phyloP scores from a whole-genome alignment of 2,329 filamentous ascomycete genomes.

The Pseudonectria buxi region DNA sequence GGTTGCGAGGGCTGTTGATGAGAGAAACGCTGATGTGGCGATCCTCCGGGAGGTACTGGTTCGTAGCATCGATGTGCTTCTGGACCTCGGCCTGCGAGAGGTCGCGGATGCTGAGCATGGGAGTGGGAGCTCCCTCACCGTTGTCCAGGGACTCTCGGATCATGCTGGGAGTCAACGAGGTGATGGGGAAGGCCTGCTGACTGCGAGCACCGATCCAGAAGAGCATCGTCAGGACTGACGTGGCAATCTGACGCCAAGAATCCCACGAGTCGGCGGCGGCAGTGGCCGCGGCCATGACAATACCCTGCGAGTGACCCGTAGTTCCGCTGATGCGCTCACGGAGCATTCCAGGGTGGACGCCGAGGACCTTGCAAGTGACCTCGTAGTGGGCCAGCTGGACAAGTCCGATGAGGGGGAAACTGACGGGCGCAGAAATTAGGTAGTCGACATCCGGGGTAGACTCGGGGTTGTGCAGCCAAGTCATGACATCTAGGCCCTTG shows the following conservation, averaged over 20 bases:
- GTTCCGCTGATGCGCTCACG: constrained; percentile 78
- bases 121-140: constrained; percentile 90
- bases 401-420: constrained; percentile 89
- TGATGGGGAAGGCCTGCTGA: constrained; percentile 94
- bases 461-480: constrained; percentile 85
- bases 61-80: constrained; percentile 93
- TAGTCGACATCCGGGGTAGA: constrained; percentile 92
- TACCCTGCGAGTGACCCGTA: constrained; percentile 93
- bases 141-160: constrained; percentile 90
- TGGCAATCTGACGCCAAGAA: constrained; percentile 73
- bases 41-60: constrained; percentile 88
- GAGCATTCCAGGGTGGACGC: constrained; percentile 81
- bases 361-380: constrained; percentile 86
- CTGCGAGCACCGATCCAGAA: constrained; percentile 98
- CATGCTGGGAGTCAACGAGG: constrained; percentile 83
- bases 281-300: constrained; percentile 87
- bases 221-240: constrained; percentile 78
- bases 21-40: constrained; percentile 93
- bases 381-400: constrained; percentile 95
- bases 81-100: constrained; percentile 83
- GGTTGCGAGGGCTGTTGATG: constrained; percentile 92
- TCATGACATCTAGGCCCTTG: constrained; percentile 92
- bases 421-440: constrained; percentile 88
- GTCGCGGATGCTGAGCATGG: constrained; percentile 96
- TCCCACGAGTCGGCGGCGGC: constrained; percentile 91